Evolutionary conservation across 306 rosid species (phyloP), one percentile per base, ranked within the genome.

Genomic region (Lathyrus oleraceus): DNA sequence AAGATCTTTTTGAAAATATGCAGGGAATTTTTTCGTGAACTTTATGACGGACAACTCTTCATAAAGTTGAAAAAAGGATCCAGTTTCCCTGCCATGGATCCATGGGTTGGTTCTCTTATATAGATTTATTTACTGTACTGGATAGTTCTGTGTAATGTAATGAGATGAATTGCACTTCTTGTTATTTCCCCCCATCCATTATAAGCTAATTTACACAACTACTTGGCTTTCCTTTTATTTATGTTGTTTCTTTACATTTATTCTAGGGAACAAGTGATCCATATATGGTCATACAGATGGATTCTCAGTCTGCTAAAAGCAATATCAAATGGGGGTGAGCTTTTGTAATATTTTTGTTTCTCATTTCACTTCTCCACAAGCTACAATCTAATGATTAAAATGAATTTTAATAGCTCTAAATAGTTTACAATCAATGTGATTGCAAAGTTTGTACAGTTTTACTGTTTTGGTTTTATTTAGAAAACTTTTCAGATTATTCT

Each of bases 251-350:
- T 47, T 28, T 43, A 65, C 36, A 44, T 65, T 78, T 8, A 8
- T 36, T 63, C 14, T 42, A 93, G 98, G 98, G 98, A 76, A 90
- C 97, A 49, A 93, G 98, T 71, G 97, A 93, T 84, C 97, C 98
- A 1, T 93, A 93, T 81, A 90, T 90, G 67, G 79, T 90, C 73
- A 74, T 93, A 76, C 85, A 87, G 78, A 59, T 93, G 82, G 94
- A 87, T 81, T 92, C 91, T 74, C 98, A 90, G 75, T 84, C 79
- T 70, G 87, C 65, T 57, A 93, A 90, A 82, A 93, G 97, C 85
- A 85, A 80, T 59, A 61, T 78, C 69, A 93, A 88, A 76, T 93
- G 97, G 98, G 98, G 98, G 98, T 93, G 77, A 84, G 88, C 30
- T 53, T 72, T 74, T 61, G 25, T 68, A 30, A 38, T 14, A 10